Evolutionary conservation across 2,329 filamentous ascomycete species (phyloP), one percentile per base, ranked within the genome.

Genomic region (Monosporascus ibericus): DNA sequence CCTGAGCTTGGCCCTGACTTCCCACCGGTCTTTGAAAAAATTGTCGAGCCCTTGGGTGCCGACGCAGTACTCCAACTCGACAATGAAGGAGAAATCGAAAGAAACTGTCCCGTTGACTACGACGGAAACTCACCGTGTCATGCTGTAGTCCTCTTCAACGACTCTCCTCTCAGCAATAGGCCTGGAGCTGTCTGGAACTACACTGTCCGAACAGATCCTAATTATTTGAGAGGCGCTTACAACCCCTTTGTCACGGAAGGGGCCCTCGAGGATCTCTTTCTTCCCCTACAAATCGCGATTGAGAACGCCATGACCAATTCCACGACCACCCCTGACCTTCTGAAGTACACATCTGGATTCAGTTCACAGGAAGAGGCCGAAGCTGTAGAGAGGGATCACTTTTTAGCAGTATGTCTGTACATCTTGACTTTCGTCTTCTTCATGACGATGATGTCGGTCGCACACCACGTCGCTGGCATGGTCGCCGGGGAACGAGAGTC

Each of bases 381-480:
- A 3, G 73, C 80, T 30, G 67, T 81, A 48, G 75, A 86, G 60
- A 75, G 81, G 11, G 70, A 79, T 6, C 72, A 77, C 9, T 90
- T 86, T 64, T 85, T 87, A 75, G 72, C 74, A 1, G 76, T 79
- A 1, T 77, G 89, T 40, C 82, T 87, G 63, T 76, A 82, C 55
- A 82, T 86, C 51, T 72, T 90, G 25, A 85, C 75, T 8, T 78
- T 88, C 24, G 83, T 83, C 1, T 85, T 88, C 60, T 82, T 88
- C 62, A 80, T 89, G 56, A 85, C 81, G 5, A 79, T 88, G 51
- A 80, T 87, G 39, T 84, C 85, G 5, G 79, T 90, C 5, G 81
- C 81, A 48, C 90, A 90, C 62, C 87, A 90, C 60, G 72, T 89
- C 15, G 84, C 85, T 3, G 85, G 86, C 30, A 77, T 87, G 58